These are phyloP conservation scores for Jatropha multifida DNA, from an alignment of 441 rosid species.

Conservation along the genomic window DNA sequence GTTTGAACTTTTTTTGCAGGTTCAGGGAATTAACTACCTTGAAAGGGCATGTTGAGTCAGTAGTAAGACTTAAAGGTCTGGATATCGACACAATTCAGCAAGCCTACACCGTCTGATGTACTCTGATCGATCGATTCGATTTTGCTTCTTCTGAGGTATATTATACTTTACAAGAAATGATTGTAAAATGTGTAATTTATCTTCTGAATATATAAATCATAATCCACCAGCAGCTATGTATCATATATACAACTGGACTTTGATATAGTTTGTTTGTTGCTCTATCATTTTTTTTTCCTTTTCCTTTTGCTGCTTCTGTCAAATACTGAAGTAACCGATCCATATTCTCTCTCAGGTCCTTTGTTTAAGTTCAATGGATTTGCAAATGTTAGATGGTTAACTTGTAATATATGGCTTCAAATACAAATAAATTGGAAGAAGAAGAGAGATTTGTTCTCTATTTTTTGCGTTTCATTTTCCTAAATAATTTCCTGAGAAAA, in stretches of 20 bases:
- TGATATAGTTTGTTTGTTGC: not conserved
- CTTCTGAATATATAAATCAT: conserved; percentile 1
- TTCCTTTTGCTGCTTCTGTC: not conserved
- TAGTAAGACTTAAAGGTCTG: conserved; percentile 83
- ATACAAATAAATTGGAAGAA: too few relatives aligned
- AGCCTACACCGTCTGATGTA: conserved; percentile 76
- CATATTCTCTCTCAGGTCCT: not conserved
- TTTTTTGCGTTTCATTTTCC: too few relatives aligned
- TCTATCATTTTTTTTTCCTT: not conserved
- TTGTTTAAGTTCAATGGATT: not conserved
- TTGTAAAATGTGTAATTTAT: not conserved
- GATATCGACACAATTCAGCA: conserved; percentile 96
- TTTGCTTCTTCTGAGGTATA: conserved; percentile 17
- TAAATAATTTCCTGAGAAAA: too few relatives aligned
- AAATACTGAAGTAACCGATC: not conserved
- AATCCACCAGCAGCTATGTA: not conserved
- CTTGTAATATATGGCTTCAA: too few relatives aligned
- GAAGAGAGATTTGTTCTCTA: too few relatives aligned
- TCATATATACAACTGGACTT: not conserved
- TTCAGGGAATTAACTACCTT: conserved; percentile 89
- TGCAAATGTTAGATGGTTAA: too few relatives aligned
- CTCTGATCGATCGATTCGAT: not conserved
- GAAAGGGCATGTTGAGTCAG: conserved; percentile 95
- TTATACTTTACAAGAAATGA: not conserved
- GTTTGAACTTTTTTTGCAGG: conserved; percentile 38